A percentile compares a stretch with the other conserved stretches of the same genome.
Conservation (phyloP, 148 eudicot genomes). For the Silene conica region DNA sequence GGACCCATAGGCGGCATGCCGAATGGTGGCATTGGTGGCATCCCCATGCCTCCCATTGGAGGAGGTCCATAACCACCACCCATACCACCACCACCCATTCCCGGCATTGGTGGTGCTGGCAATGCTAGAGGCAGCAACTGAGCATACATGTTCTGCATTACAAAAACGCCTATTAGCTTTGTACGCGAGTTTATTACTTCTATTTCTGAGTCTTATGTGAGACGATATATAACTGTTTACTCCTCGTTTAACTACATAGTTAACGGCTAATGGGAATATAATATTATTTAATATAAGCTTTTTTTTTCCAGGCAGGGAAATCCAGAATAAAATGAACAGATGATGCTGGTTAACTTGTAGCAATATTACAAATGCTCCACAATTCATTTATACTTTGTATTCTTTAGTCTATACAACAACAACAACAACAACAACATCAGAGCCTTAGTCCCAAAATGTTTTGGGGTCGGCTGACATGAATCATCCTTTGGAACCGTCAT, state of each 20-base stretch:
- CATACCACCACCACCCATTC: constrained; percentile 29
- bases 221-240: too few species aligned
- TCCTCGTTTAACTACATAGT: too few species aligned
- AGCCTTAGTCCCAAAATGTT: too few species aligned
- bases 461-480: too few species aligned
- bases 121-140: constrained; percentile 95
- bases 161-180: constrained; percentile 13
- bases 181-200: neutral
- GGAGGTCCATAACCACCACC: constrained; percentile 15
- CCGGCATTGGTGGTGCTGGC: constrained; percentile 92
- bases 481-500: too few species aligned
- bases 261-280: too few species aligned
- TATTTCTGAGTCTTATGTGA: too few species aligned
- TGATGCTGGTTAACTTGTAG: too few species aligned
- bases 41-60: constrained; percentile 67
- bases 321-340: neutral
- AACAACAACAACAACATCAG: too few species aligned
- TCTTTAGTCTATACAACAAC: neutral
- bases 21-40: constrained; percentile 96
- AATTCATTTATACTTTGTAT: too few species aligned
- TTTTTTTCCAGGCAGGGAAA: neutral
- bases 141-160: constrained; percentile 87
- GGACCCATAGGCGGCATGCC: constrained; percentile 99
- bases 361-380: too few species aligned
- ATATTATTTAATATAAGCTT: too few species aligned